A percentile compares a stretch with the other conserved stretches of the same genome.
These are phyloP conservation scores for Chloroidium sp. DNA, from an alignment of 163 green algal species.

Conservation along the genomic window DNA sequence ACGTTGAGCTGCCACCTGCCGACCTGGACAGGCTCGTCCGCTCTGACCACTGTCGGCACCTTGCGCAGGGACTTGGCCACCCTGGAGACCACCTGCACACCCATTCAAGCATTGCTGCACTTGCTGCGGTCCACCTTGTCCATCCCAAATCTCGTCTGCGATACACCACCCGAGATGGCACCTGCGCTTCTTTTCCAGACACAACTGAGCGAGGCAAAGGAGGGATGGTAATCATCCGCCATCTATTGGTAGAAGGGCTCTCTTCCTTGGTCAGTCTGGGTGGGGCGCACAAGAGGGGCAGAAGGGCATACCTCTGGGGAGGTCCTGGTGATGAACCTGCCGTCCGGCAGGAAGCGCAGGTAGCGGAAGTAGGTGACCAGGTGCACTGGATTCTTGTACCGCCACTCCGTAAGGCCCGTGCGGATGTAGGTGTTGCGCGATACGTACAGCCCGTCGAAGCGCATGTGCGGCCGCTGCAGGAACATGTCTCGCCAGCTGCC, in stretches of 20 bases:
- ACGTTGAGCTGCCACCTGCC: constrained; percentile 10
- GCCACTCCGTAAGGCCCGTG: constrained; percentile 49
- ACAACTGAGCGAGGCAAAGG: not conserved
- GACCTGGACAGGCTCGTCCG: constrained; percentile 2
- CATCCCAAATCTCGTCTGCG: too few species aligned
- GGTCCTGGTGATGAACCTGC: constrained; percentile 70
- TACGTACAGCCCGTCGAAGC: constrained; percentile 70
- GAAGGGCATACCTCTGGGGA: constrained; percentile 27
- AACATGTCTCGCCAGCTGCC: constrained; percentile 64
- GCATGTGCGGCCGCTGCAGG: constrained; percentile 63
- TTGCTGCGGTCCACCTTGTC: too few species aligned
- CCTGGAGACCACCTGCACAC: constrained; percentile 21
- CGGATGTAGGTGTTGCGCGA: constrained; percentile 82
- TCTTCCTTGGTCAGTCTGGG: not conserved
- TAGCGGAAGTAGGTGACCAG: constrained; percentile 59
- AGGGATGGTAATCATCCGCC: too few species aligned
- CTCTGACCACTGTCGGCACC: not conserved
- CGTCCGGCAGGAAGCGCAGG: constrained; percentile 56
- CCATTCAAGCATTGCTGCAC: too few species aligned
- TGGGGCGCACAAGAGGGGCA: not conserved
- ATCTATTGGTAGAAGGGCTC: too few species aligned
- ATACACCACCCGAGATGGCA: too few species aligned
- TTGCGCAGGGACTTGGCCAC: constrained; percentile 36
- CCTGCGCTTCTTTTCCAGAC: not conserved
- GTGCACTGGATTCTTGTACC: constrained; percentile 37